These are phyloP conservation scores for Geosmithia putterillii DNA, from an alignment of 2,329 filamentous ascomycete genomes.

Conservation along the genomic window DNA sequence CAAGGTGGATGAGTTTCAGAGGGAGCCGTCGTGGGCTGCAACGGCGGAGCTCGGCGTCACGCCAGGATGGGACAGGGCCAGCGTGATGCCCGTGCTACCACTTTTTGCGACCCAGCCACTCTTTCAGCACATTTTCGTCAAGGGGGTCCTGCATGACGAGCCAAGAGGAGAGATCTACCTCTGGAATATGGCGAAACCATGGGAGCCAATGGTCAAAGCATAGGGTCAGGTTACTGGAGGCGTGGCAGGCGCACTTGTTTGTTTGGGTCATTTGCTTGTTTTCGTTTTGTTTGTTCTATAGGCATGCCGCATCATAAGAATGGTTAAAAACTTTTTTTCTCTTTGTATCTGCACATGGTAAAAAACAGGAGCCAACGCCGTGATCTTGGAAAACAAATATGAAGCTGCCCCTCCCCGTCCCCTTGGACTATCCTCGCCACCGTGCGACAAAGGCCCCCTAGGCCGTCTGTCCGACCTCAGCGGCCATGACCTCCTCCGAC, in stretches of 20 bases:
- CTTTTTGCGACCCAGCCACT: slow-evolving; percentile 15
- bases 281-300: neutral
- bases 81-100: slow-evolving; percentile 12
- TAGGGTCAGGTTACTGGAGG: neutral
- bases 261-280: slow-evolving; percentile 2
- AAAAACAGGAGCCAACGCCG: neutral
- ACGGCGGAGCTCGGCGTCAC: slow-evolving; percentile 14
- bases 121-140: slow-evolving; percentile 23
- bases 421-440: too few relatives aligned
- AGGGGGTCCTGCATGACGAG: slow-evolving; percentile 14
- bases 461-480: neutral
- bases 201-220: slow-evolving; percentile 30
- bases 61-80: slow-evolving; percentile 13
- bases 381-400: neutral
- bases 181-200: slow-evolving; percentile 26
- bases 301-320: neutral
- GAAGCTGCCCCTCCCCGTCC: too few relatives aligned
- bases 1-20: slow-evolving; percentile 20
- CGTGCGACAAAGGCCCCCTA: too few relatives aligned
- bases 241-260: too few relatives aligned
- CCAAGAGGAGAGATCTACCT: slow-evolving; percentile 22
- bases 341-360: neutral
- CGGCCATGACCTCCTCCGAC: neutral
- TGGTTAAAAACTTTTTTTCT: neutral
- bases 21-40: slow-evolving; percentile 14